Base-by-base conservation (phyloP, 75 land plant species). In the Cunninghamia lanceolata region DNA sequence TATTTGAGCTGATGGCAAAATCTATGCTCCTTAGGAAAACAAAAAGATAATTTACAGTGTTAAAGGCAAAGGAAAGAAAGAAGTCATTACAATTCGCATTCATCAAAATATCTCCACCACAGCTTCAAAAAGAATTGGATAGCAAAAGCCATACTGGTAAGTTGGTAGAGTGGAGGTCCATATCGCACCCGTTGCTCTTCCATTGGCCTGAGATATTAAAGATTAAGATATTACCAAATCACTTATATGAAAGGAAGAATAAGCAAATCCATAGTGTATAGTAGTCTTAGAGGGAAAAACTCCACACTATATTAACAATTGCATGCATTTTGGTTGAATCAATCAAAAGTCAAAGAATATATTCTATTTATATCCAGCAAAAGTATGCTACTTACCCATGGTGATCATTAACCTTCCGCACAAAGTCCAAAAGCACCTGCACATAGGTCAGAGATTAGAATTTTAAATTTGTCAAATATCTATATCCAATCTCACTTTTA, bases 171-270 rank as follows among this genome's bases (percentile, higher is more conserved):
- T 86, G 94, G 91, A 79, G 99, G 99, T 82, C 99, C 99, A 93
- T 98, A 98, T 17, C 97, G 95, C 66, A 92, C 90, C 53, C 99
- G 88, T 89, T 96, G 99, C 85, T 97, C 99, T 88, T 98, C 99
- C 99, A 98, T 98, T 68, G 99, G 99, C 90, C 99, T 98, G 80
- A 83, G 15, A 82, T 75, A 3, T n/a, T 56, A 85, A n/a, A n/a
- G n/a, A n/a, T n/a, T 86, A 82, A 86, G 15, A 39, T 14, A 43
- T 39, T 40, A 85, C 36, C 43, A 74, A 50, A 85, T 38, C 40
- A 45, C 34, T 17, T 13, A 47, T 34, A 83, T 30, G 85, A 74
- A 45, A 85, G 15, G n/a, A 3, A 21, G 52, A n/a, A 45, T 45
- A 80, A 80, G 47, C 9, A n/a, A 45, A 42, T 43, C 32, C 32